These are phyloP conservation scores for Porpolomopsis calyptriformis DNA, from an alignment of 768 basidiomycete species.

Conservation along the genomic window DNA sequence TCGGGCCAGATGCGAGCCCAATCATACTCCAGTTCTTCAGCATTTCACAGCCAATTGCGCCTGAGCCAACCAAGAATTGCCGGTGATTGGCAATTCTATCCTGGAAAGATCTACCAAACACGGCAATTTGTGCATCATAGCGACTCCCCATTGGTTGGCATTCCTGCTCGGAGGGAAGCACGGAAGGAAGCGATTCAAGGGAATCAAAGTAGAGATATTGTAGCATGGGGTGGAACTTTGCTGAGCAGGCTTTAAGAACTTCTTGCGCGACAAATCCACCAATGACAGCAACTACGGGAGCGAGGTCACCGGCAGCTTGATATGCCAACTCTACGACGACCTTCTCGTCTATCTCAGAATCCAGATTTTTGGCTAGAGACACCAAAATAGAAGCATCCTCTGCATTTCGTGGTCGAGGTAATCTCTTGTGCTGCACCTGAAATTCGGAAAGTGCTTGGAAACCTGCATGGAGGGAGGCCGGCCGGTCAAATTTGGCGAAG, in stretches of 20 bases:
- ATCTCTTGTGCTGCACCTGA: conserved; percentile 44
- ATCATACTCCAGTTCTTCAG: conserved; percentile 99
- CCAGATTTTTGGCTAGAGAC: conserved; percentile 66
- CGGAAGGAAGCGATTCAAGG: conserved; percentile 79
- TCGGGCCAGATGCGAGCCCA: conserved; percentile 73
- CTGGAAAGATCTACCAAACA: conserved; percentile 91
- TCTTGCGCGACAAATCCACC: conserved; percentile 99
- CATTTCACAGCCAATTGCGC: conserved; percentile 99
- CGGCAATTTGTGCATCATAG: conserved; percentile 92
- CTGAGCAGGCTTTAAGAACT: conserved; percentile 90
- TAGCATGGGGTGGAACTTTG: conserved; percentile 95
- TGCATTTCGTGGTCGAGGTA: conserved; percentile 75
- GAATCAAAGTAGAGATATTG: conserved; percentile 98
- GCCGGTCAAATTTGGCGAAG: conserved; percentile 94
- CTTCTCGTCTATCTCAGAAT: conserved; percentile 70
- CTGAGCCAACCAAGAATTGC: conserved; percentile 97
- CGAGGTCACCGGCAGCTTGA: conserved; percentile 83
- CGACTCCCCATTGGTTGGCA: conserved; percentile 72
- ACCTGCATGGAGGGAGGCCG: conserved; percentile 79
- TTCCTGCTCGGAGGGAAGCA: conserved; percentile 70
- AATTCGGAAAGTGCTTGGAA: conserved; percentile 91
- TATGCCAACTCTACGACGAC: conserved; percentile 75
- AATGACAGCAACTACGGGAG: conserved; percentile 85
- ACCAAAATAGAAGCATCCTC: conserved; percentile 71
- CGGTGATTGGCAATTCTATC: conserved; percentile 80